Conservation (phyloP, 2,329 filamentous ascomycete species). For the Boeremia exigua region DNA sequence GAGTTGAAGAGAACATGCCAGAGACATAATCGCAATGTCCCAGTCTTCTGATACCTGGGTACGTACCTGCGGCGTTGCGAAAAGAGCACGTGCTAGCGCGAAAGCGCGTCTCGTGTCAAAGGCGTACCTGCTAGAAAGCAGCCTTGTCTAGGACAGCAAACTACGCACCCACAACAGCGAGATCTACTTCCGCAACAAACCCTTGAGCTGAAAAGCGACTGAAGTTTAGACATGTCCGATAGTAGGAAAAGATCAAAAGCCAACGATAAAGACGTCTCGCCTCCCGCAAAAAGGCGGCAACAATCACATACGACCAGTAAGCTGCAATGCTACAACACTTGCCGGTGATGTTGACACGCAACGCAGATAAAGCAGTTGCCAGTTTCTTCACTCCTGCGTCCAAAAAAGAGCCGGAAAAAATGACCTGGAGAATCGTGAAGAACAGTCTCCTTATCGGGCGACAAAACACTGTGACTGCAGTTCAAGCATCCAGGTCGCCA, state of each 20-base stretch:
- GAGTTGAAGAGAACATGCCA: too few species aligned
- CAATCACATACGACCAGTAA: constrained; percentile 63
- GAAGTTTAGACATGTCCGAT: constrained; percentile 25
- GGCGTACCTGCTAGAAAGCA: constrained; percentile 17
- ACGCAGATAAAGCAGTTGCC: constrained; percentile 70
- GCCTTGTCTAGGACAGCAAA: constrained; percentile 1
- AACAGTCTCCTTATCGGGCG: constrained; percentile 78
- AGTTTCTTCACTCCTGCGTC: constrained; percentile 89
- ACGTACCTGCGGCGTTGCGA: not conserved
- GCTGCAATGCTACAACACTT: constrained; percentile 14
- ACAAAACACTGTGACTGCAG: constrained; percentile 58
- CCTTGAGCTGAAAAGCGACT: too few species aligned
- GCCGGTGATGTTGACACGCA: constrained; percentile 5
- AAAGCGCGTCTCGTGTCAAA: constrained; percentile 32
- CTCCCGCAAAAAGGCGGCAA: constrained; percentile 62
- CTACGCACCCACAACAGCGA: constrained; percentile 6
- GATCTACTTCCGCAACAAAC: not conserved
- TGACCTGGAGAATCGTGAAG: constrained; percentile 71
- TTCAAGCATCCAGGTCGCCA: constrained; percentile 18
- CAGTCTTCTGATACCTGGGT: not conserved
- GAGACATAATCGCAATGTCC: not conserved
- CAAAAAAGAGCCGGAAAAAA: constrained; percentile 79
- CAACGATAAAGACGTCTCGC: constrained; percentile 58
- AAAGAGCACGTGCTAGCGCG: constrained; percentile 43
- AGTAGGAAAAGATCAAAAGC: constrained; percentile 47